phyloP scores from a whole-genome alignment of 495 filamentous ascomycete species.

The Lichenothelia convexa region DNA sequence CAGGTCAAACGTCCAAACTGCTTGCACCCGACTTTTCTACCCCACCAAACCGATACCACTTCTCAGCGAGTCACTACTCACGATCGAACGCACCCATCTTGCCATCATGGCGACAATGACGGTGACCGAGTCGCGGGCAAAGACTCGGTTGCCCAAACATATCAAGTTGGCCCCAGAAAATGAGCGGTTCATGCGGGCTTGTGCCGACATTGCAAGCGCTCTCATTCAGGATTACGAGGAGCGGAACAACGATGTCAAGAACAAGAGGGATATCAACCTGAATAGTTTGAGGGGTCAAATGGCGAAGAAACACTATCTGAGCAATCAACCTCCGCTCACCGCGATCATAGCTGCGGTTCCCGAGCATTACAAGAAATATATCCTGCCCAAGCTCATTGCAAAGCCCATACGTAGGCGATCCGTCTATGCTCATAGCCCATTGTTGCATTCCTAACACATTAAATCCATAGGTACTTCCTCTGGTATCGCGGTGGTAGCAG shows the following conservation, averaged over 20 bases:
- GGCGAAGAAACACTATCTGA: constrained; percentile 76
- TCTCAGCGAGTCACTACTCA: not conserved
- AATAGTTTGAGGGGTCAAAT: constrained; percentile 76
- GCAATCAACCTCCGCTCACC: constrained; percentile 72
- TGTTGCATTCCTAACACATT: constrained; percentile 32
- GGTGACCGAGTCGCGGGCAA: constrained; percentile 28
- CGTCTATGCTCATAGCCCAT: constrained; percentile 16
- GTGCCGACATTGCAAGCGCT: constrained; percentile 82
- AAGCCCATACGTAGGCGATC: constrained; percentile 92
- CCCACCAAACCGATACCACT: too few species aligned
- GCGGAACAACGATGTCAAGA: constrained; percentile 46
- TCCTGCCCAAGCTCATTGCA: constrained; percentile 82
- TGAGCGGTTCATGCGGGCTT: constrained; percentile 80
- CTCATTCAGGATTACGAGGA: constrained; percentile 87
- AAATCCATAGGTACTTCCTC: too few species aligned
- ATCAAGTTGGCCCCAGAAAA: constrained; percentile 71
- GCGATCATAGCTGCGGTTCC: constrained; percentile 95
- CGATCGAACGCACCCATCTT: not conserved
- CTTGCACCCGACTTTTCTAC: too few species aligned
- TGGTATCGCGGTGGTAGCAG: constrained; percentile 95
- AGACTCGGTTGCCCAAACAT: constrained; percentile 42
- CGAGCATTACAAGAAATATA: constrained; percentile 98
- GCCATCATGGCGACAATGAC: constrained; percentile 46
- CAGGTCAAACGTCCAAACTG: too few species aligned
- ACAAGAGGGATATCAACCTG: constrained; percentile 76